A percentile compares a stretch with the other conserved stretches of the same genome.
Conservation (phyloP, 2,329 filamentous ascomycete species). For the Lachnellula cervina region DNA sequence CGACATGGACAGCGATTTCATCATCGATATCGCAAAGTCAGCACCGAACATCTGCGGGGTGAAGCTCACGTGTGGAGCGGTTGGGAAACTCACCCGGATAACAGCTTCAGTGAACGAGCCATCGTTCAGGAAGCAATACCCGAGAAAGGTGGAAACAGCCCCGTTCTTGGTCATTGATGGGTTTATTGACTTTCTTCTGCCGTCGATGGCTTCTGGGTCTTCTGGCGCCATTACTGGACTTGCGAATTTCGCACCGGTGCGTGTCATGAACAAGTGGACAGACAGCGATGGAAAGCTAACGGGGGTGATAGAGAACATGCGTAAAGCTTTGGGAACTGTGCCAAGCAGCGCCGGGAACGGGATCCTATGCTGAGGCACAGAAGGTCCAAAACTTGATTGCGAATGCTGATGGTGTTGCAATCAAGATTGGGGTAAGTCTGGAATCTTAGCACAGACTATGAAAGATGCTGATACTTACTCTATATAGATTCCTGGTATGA, state of each 20-base stretch:
- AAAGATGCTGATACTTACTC: neutral
- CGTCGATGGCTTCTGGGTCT: slow-evolving; percentile 20
- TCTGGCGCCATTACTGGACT: slow-evolving; percentile 13
- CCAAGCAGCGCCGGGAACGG: slow-evolving; percentile 1
- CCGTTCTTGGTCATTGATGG: slow-evolving; percentile 25
- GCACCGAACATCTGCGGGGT: slow-evolving; percentile 23
- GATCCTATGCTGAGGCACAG: slow-evolving; percentile 11
- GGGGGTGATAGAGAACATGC: slow-evolving; percentile 8
- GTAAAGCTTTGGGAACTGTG: slow-evolving; percentile 16
- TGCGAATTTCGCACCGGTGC: slow-evolving; percentile 15
- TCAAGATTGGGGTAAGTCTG: slow-evolving; percentile 17
- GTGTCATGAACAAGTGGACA: too few species aligned
- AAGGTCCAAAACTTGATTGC: slow-evolving; percentile 19
- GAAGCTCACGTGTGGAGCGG: slow-evolving; percentile 19
- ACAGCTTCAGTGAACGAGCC: slow-evolving; percentile 14
- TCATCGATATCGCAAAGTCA: slow-evolving; percentile 17
- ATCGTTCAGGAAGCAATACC: slow-evolving; percentile 5
- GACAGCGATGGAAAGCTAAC: neutral
- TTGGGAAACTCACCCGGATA: slow-evolving; percentile 24
- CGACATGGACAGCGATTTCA: slow-evolving; percentile 23
- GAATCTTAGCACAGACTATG: neutral
- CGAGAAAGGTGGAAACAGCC: slow-evolving; percentile 2
- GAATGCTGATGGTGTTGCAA: slow-evolving; percentile 19
- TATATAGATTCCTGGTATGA: slow-evolving; percentile 22
- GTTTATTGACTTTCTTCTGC: slow-evolving; percentile 29